Evolutionary conservation across 2,329 filamentous ascomycete genomes (phyloP), one percentile per base, ranked within the genome.

Genomic region (Diaporthe sp.): DNA sequence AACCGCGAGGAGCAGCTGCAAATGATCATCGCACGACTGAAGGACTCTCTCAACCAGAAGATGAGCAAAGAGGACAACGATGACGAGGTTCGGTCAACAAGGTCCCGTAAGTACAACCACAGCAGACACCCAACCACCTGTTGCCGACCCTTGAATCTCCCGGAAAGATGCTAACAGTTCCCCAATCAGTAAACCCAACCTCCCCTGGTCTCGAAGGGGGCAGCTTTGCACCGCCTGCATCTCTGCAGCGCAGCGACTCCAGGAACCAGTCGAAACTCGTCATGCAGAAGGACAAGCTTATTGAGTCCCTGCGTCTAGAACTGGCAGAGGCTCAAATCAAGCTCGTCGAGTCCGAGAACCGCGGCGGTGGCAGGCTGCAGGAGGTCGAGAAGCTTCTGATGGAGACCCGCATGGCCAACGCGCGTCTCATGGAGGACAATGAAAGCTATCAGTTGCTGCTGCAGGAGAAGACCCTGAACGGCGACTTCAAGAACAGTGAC

Each of bases 361-460:
- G 94, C 84, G 96, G 95, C 71, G 96, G 96, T 72, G 95, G 95
- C 61, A 92, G 94, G 39, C 87, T 98, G 81, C 94, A 95, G 79
- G 95, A 98, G 84, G 90, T 98, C n/a, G 96, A 98, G 85, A 93
- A 94, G 80, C 91, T 94, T 78, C 90, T 98, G 71, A 92, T 98
- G 85, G 96, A 98, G 82, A 93, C 95, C 53, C 95, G 96, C 80
- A 97, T 98, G 94, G 94, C 95, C 79, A 99, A 98, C 82, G 97
- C 97, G 74, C 92, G 96, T 61, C 88, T 99, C 77, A 97, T 98
- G 94, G 97, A 99, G 85, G 97, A 99, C 84, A 98, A 98, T 81
- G 97, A 99, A 85, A 98, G 95, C 85, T 99, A 98, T 85, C 96
- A 98, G 85, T 90, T 98, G 51, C 91, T 99, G 25, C 91, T 99